phyloP scores from a whole-genome alignment of 306 rosid species.

The Hippophae gyantsensis region DNA sequence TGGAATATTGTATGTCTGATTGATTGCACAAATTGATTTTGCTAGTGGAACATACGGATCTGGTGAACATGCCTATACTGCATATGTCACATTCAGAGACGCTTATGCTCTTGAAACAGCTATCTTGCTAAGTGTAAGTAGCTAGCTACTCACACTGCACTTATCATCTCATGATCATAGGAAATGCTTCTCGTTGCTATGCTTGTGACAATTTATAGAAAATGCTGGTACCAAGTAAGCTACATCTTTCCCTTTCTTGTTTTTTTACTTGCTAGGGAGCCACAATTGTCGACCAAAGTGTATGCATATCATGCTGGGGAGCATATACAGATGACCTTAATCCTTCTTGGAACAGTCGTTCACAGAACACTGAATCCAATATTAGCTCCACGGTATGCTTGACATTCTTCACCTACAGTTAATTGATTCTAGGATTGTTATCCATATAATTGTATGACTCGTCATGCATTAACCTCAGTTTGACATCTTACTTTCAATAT shows the following conservation, averaged over 20 bases:
- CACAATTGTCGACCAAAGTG: conserved; percentile 51
- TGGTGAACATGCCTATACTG: conserved; percentile 45
- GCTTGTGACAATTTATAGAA: no score
- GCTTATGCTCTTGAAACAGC: conserved; percentile 89
- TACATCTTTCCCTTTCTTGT: neutral
- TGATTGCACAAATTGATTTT: neutral
- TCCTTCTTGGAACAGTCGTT: conserved; percentile 31
- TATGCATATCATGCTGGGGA: conserved; percentile 62
- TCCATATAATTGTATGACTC: neutral
- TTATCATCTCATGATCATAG: no score
- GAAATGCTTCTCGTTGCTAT: no score
- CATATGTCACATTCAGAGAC: conserved; percentile 84
- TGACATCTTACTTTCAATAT: no score
- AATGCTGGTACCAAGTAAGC: no score
- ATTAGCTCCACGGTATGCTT: conserved; percentile 39
- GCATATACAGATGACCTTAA: conserved; percentile 35
- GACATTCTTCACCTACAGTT: neutral
- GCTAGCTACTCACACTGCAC: conserved; percentile 4
- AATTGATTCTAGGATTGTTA: conserved; percentile 2
- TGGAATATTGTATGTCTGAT: neutral
- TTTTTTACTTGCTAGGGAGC: conserved; percentile 54
- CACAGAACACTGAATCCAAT: conserved; percentile 28
- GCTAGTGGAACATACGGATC: conserved; percentile 30
- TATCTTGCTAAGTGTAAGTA: conserved; percentile 63
- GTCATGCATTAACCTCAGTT: neutral